phyloP scores from a whole-genome alignment of 1,284 basidiomycete species.

The Trichosporon coremiiforme region DNA sequence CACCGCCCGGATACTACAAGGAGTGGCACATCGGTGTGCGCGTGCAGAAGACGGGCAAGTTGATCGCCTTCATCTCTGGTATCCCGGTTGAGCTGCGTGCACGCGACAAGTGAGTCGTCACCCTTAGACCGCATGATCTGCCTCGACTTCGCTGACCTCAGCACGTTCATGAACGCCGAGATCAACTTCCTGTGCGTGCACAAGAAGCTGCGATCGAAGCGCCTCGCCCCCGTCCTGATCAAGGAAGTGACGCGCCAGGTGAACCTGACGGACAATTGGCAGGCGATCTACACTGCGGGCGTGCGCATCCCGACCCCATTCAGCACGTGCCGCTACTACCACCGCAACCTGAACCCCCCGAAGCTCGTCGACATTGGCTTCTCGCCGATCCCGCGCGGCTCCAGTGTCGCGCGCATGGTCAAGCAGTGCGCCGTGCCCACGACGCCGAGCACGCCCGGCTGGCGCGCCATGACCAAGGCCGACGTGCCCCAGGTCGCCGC shows the following conservation, averaged over 20 bases:
- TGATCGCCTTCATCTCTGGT: constrained; percentile 97
- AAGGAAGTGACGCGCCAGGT: constrained; percentile 96
- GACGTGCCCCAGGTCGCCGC: constrained; percentile 75
- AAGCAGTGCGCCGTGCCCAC: constrained; percentile 68
- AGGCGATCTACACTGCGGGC: constrained; percentile 96
- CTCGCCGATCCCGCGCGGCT: constrained; percentile 77
- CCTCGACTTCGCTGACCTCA: constrained; percentile 53
- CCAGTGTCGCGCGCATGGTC: constrained; percentile 84
- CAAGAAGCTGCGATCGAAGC: constrained; percentile 95
- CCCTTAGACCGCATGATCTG: no score
- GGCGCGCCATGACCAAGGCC: constrained; percentile 83
- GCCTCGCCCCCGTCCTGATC: constrained; percentile 93
- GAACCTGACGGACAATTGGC: constrained; percentile 86
- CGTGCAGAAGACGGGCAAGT: constrained; percentile 82
- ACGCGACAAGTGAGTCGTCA: constrained; percentile 71
- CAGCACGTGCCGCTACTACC: constrained; percentile 84
- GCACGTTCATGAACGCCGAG: constrained; percentile 74
- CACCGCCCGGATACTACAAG: constrained; percentile 86
- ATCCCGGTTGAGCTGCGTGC: constrained; percentile 82
- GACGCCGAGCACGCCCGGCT: constrained; percentile 62
- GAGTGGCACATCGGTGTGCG: constrained; percentile 97
- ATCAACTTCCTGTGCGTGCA: constrained; percentile 99
- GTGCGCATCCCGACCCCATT: constrained; percentile 88
- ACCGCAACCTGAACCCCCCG: constrained; percentile 86
- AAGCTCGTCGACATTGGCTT: constrained; percentile 93